Evolutionary conservation across 805 yeast genomes (phyloP), one percentile per base, ranked within the genome.

Genomic region (Zygoascus biomembranicola): DNA sequence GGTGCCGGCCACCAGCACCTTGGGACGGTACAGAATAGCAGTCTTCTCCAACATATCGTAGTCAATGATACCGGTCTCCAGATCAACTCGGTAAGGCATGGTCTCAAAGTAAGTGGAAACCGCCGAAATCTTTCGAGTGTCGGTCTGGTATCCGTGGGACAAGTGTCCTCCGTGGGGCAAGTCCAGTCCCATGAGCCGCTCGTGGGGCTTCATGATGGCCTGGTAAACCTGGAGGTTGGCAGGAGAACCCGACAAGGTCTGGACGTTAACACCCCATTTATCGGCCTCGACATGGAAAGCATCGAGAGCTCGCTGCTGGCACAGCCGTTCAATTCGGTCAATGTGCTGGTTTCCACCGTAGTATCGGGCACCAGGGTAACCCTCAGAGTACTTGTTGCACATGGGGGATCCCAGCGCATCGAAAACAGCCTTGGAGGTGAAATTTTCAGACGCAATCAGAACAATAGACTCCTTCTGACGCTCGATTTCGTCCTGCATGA

Each of bases 131-230:
- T 90, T 90, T 73, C 92, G 81, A 63, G 89, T 76, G 65, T 85
- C 90, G 54, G 98, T 92, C 73, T 94, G 98, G 76, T 94, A 94
- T 63, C 99, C 99, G 73, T 94, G 99, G 53, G 97, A 89, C 72
- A 94, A 79, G 72, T 94, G 99, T 65, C 99, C 99, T 66, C 99
- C 99, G 67, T 94, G 98, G 63, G 99, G 99, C 68, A 94, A 78
- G 68, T 92, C 97, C 61, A 94, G 81, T 63, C 99, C 99, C 99
- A 94, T 94, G 63, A 94, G 75, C 74, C 99, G 85, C 65, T 92
- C 99, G 68, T 90, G 96, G 57, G 94, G 95, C 67, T 87, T 87
- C 85, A 94, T 81, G 61, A 94, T 76, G 44, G 98, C 97, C 69
- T 88, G 90, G 76, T 94, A 94, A 47, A 90, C 98, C 70, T 94